phyloP scores from a whole-genome alignment of 2,329 filamentous ascomycete genomes.

The Mycocentrospora acerina region DNA sequence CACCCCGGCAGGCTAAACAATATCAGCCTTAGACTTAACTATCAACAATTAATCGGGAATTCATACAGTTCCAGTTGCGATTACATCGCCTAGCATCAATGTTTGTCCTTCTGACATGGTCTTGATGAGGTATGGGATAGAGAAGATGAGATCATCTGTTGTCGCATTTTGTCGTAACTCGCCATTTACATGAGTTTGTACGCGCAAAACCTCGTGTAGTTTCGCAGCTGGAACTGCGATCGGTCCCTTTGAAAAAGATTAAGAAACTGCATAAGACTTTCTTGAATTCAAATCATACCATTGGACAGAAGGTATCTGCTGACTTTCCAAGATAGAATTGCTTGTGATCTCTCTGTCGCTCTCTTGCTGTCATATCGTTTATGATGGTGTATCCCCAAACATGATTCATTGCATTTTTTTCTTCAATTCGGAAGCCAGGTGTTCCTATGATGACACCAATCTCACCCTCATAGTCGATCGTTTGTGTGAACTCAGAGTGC shows the following conservation, averaged over 20 bases:
- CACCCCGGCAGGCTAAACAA: conserved; percentile 46
- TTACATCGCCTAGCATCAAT: conserved; percentile 49
- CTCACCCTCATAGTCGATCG: conserved; percentile 59
- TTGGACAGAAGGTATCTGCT: conserved; percentile 58
- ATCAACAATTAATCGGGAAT: conserved; percentile 40
- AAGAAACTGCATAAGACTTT: background rate
- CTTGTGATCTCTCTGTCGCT: conserved; percentile 49
- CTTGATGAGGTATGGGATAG: conserved; percentile 47
- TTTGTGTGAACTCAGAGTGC: conserved; percentile 52
- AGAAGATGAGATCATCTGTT: conserved; percentile 50
- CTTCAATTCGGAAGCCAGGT: conserved; percentile 46
- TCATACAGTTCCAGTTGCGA: conserved; percentile 55
- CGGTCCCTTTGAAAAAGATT: conserved; percentile 44
- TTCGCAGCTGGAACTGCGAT: conserved; percentile 52
- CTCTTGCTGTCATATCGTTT: conserved; percentile 37
- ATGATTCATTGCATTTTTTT: conserved; percentile 51
- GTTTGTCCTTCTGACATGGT: conserved; percentile 50
- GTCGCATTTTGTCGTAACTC: conserved; percentile 50
- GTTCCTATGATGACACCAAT: conserved; percentile 60
- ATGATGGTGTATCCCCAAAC: conserved; percentile 61
- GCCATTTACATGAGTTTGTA: conserved; percentile 52
- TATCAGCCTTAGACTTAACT: conserved; percentile 52
- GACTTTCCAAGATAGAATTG: conserved; percentile 63
- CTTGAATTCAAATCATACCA: conserved; percentile 41
- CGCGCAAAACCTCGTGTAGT: conserved; percentile 46